A percentile compares a stretch with the other conserved stretches of the same genome.
These are phyloP conservation scores for Xylaria venustula DNA, from an alignment of 495 filamentous ascomycete species.

Conservation along the genomic window DNA sequence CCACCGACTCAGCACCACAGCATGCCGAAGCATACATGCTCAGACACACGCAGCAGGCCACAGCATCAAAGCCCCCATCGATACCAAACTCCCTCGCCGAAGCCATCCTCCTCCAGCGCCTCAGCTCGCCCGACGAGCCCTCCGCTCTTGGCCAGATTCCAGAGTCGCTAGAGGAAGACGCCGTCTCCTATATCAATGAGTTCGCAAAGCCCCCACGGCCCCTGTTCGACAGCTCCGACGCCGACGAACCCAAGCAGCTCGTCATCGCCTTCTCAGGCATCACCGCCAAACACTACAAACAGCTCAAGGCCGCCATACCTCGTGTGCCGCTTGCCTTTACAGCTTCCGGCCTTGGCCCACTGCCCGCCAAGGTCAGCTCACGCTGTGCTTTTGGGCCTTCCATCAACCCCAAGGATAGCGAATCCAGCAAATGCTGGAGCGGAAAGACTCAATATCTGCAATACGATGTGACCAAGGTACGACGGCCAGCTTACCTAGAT, in stretches of 20 bases:
- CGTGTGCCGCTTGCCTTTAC: conserved; percentile 41
- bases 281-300: conserved; percentile 27
- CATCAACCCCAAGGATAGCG: conserved; percentile 39
- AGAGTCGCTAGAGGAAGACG: conserved; percentile 32
- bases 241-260: conserved; percentile 42
- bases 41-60: conserved; percentile 16
- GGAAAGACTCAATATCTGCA: conserved; percentile 42
- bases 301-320: conserved; percentile 31
- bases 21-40: conserved; percentile 29
- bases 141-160: conserved; percentile 41
- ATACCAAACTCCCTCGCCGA: conserved; percentile 37
- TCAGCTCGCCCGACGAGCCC: conserved; percentile 35
- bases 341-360: conserved; percentile 37
- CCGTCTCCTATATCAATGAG: conserved; percentile 38
- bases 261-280: conserved; percentile 51
- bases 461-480: conserved; percentile 42
- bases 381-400: conserved; percentile 40
- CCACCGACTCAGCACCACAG: conserved; percentile 20
- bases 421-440: conserved; percentile 43
- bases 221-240: conserved; percentile 36
- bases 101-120: conserved; percentile 41
- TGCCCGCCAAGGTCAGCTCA: conserved; percentile 29
- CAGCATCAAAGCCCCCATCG: conserved; percentile 29
- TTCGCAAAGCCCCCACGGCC: conserved; percentile 40
- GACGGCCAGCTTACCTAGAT: background rate